Evolutionary conservation across 371 early-diverging fungal genomes (phyloP), one percentile per base, ranked within the genome.

Genomic region (Actinomucor elegans): DNA sequence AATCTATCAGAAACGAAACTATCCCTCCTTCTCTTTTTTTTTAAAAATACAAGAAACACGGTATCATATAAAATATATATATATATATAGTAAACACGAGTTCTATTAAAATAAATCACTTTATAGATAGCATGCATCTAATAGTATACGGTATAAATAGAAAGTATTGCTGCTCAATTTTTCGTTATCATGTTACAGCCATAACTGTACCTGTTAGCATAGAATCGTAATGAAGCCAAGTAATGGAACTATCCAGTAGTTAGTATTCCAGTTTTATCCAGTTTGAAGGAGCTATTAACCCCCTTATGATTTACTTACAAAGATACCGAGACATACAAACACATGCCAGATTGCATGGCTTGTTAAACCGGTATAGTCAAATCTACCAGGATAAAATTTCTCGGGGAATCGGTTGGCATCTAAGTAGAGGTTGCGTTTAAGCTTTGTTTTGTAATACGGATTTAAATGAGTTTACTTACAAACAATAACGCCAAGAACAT

Each of bases 341-440:
- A 83, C 55, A 66, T 90, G 90, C 90, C 90, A 90, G 31, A 85
- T 67, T 43, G 83, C 83, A 59, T 90, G 90, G 26, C 84, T 83
- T 44, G 85, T 81, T 52, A 71, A 43, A 31, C 81, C 80, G 42
- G 78, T 62, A 26, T 66, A 57, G 60, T 91, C 90, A 71, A 88
- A 87, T 51, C 65, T 57, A 4, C 91, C 91, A 5, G 88, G 88
- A 44, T 64, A 78, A 41, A 71, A 75, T 57, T 84, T 77, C 65
- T 91, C 90, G 11, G 90, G 91, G 43, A 84, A 75, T 26, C 84
- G 75, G 41, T 75, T 71, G 36, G 82, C 83, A 54, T 88, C 68
- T 67, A 48, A 20, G 32, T n/a, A 36, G 15, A 35, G 12, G 36
- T n/a, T 40, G 15, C 20, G 20, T 18, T 4, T 47, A 11, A 40